These are phyloP conservation scores for Serendipita sp. DNA, from an alignment of 768 basidiomycete species.

Conservation along the genomic window DNA sequence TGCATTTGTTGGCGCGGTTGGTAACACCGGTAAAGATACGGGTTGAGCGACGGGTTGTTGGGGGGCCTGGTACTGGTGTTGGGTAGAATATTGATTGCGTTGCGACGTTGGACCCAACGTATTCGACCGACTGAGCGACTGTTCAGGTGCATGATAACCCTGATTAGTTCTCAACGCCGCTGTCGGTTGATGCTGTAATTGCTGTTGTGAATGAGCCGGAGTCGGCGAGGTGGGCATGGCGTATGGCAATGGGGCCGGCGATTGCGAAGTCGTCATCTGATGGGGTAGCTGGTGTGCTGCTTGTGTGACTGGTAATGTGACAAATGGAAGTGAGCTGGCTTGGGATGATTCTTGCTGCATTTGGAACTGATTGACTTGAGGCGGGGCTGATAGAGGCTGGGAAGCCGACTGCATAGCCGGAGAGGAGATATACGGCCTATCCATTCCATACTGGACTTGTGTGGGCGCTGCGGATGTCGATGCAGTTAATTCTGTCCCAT, in stretches of 20 bases:
- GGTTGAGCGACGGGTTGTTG: background rate
- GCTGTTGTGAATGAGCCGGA: constrained; percentile 14
- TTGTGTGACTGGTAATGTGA: constrained; percentile 13
- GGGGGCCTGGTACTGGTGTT: background rate
- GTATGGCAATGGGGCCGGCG: constrained; percentile 12
- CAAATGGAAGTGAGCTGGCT: constrained; percentile 16
- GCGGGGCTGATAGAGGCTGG: background rate
- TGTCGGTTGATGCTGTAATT: background rate
- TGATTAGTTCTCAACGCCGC: background rate
- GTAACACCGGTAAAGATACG: background rate
- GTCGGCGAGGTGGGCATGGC: constrained; percentile 7
- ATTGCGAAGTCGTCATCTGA: constrained; percentile 16
- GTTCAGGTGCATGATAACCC: background rate
- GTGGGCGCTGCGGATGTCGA: background rate
- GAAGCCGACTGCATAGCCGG: constrained; percentile 12
- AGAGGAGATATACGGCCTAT: constrained; percentile 14
- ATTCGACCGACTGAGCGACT: background rate
- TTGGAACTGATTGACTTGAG: constrained; percentile 7
- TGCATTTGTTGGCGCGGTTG: constrained; percentile 1
- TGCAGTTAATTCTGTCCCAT: background rate
- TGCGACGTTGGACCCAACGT: background rate
- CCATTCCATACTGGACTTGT: constrained; percentile 12
- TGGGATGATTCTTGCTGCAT: constrained; percentile 13
- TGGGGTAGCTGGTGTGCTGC: too few species aligned
- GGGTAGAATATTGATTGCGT: background rate